Percentiles rank a stretch among this genome's conserved stretches.
These are phyloP conservation scores for Fusarium sacchari DNA, from an alignment of 2,329 filamentous ascomycete genomes.

Conservation along the genomic window DNA sequence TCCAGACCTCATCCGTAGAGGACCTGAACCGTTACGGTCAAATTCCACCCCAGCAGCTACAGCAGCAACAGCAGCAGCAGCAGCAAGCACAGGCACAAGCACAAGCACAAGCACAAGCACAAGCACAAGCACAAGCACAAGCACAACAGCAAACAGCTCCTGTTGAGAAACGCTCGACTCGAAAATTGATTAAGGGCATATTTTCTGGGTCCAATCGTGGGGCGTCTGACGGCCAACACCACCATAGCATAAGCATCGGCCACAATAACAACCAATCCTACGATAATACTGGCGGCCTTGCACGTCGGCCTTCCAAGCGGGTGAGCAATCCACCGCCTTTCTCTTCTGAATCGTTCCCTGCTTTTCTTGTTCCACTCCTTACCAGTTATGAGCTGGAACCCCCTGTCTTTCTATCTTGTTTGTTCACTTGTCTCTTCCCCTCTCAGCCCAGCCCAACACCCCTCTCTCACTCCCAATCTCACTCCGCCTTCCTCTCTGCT, in stretches of 20 bases:
- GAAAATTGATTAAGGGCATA: conserved; percentile 65
- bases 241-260: conserved; percentile 45
- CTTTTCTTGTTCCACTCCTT: conserved; percentile 42
- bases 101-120: conserved; percentile 10
- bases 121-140: not conserved
- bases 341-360: conserved; percentile 55
- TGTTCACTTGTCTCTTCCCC: conserved; percentile 11
- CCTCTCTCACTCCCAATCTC: conserved; percentile 24
- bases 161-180: conserved; percentile 60
- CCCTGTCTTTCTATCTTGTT: conserved; percentile 7
- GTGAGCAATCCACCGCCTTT: conserved; percentile 59
- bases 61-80: conserved; percentile 48
- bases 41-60: conserved; percentile 39
- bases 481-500: conserved; percentile 19
- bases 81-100: conserved; percentile 19
- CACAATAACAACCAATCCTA: conserved; percentile 49
- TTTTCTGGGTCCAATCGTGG: conserved; percentile 55
- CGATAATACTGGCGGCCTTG: conserved; percentile 61
- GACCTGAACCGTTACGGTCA: conserved; percentile 48
- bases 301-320: conserved; percentile 67
- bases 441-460: conserved; percentile 27
- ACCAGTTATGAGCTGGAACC: conserved; percentile 29
- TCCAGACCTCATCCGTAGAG: conserved; percentile 55
- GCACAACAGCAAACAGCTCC: conserved; percentile 43
- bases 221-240: conserved; percentile 42